Base-by-base conservation (phyloP, 2,329 filamentous ascomycete genomes). In the Aspergillus neotritici region DNA sequence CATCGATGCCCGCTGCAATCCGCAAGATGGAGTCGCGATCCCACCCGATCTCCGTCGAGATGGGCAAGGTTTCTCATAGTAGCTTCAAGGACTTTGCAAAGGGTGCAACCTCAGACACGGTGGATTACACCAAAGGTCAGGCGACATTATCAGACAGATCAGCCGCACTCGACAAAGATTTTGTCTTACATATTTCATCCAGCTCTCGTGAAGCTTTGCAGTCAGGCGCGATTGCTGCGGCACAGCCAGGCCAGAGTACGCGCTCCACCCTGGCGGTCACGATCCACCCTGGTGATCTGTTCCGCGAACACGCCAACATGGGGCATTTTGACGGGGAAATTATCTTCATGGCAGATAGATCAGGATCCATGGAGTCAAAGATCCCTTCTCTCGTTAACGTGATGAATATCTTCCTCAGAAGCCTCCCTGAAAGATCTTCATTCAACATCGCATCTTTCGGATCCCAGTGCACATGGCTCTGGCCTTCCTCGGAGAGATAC, bases 371-470 rank as follows among this genome's bases (percentile, higher is more conserved):
- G 52, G 2, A 3, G 4, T 49, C 51, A 4, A 77, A 74, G 31
- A 83, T 84, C 2, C 49, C 52, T 0, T 73, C 79, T 28, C 69
- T 83, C 3, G 65, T 72, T 16, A 64, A 72, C 1, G 80, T 81
- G 0, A 67, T 86, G 15, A 72, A 75, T 4, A 67, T 85, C 15
- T 85, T 86, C 52, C 65, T 86, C 44, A 83, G 82, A 57, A 84
- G 80, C 0, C 66, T 86, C 2, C 81, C 81, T 0, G 53, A 81
- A 1, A 79, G 80, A 4, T 70, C 77, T 48, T 78, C 78, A 54
- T 86, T 86, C 71, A 86, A 87, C 56, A 82, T 86, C 41, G 83
- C 79, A 58, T 83, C 80, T 4, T 86, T 87, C 40, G 83, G 83
- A 10, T 69, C 61, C 1, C 31, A 5, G 0, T 65, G 71, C 46